phyloP scores from a whole-genome alignment of 805 yeast species.

The Starmerella bombicola region DNA sequence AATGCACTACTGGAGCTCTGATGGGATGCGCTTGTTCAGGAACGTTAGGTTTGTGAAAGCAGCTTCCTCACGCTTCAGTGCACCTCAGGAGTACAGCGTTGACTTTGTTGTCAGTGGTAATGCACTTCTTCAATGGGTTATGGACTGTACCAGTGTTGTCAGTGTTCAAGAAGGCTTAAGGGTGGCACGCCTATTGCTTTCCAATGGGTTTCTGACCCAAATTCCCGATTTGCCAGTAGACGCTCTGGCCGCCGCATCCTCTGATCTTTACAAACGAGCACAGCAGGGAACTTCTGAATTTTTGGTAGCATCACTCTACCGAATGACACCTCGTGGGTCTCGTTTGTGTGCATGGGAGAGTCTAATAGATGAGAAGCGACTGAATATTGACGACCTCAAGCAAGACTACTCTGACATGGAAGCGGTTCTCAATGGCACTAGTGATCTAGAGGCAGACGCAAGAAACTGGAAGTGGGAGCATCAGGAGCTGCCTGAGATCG shows the following conservation, averaged over 20 bases:
- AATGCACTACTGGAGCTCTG: slow-evolving; percentile 62
- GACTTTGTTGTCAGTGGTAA: slow-evolving; percentile 58
- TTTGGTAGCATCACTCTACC: slow-evolving; percentile 14
- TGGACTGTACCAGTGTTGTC: slow-evolving; percentile 74
- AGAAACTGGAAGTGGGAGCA: slow-evolving; percentile 14
- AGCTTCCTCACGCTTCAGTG: slow-evolving; percentile 14
- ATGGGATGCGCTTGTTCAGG: slow-evolving; percentile 52
- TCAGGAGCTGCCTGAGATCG: neutral
- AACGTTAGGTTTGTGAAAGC: slow-evolving; percentile 29
- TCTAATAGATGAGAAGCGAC: neutral
- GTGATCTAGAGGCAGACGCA: neutral
- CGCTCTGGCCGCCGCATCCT: neutral
- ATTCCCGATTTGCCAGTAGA: slow-evolving; percentile 10
- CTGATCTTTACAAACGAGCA: neutral
- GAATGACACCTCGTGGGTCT: slow-evolving; percentile 16
- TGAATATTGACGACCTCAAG: neutral
- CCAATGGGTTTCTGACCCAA: slow-evolving; percentile 25
- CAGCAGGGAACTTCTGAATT: neutral
- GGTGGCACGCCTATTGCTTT: slow-evolving; percentile 23
- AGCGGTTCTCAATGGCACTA: neutral
- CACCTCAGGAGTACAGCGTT: slow-evolving; percentile 17
- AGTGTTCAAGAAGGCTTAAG: slow-evolving; percentile 24
- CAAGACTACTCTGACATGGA: neutral
- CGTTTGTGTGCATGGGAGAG: slow-evolving; percentile 13
- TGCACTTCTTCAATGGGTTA: slow-evolving; percentile 71